Percentiles rank a stretch among this genome's conserved stretches.
Evolutionary conservation across 2,329 filamentous ascomycete species (phyloP).

Genomic region (Phyllosticta citribraziliensis): DNA sequence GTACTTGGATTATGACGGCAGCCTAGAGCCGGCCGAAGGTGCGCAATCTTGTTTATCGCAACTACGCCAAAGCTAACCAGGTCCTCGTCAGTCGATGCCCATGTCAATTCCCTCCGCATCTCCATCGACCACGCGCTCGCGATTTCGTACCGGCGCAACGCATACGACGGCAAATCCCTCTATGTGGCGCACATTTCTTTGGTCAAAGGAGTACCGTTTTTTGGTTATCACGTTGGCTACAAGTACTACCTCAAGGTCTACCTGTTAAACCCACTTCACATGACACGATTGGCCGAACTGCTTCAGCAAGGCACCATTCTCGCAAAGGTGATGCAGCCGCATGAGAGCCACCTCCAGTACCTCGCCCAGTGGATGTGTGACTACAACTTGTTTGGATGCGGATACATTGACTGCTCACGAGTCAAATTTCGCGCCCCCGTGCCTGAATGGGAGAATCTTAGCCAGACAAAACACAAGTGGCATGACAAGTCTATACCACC

Average conservation of each 20-base stretch:
- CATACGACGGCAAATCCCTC: conserved; percentile 55
- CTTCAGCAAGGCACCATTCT: conserved; percentile 81
- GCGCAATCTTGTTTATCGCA: conserved; percentile 20
- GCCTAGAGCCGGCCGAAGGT: conserved; percentile 59
- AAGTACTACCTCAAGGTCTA: conserved; percentile 90
- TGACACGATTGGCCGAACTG: conserved; percentile 79
- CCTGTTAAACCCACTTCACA: conserved; percentile 75
- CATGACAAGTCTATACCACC: conserved; percentile 61
- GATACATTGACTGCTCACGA: conserved; percentile 65
- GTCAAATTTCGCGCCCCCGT: conserved; percentile 67
- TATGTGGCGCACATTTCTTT: conserved; percentile 87
- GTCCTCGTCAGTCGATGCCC: conserved; percentile 54
- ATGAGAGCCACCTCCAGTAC: conserved; percentile 89
- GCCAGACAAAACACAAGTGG: conserved; percentile 59
- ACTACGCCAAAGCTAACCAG: conserved; percentile 15
- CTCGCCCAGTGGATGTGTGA: conserved; percentile 96
- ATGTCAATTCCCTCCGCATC: conserved; percentile 67
- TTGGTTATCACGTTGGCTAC: conserved; percentile 90
- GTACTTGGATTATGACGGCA: conserved; percentile 77
- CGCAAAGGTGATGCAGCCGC: conserved; percentile 76
- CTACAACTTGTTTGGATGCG: conserved; percentile 93
- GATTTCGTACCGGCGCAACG: conserved; percentile 70
- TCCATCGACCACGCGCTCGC: conserved; percentile 88
- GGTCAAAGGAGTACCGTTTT: conserved; percentile 90
- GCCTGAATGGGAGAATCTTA: conserved; percentile 57